Base-by-base conservation (phyloP, 164 flowering plant species). In the Liriodendron chinense region DNA sequence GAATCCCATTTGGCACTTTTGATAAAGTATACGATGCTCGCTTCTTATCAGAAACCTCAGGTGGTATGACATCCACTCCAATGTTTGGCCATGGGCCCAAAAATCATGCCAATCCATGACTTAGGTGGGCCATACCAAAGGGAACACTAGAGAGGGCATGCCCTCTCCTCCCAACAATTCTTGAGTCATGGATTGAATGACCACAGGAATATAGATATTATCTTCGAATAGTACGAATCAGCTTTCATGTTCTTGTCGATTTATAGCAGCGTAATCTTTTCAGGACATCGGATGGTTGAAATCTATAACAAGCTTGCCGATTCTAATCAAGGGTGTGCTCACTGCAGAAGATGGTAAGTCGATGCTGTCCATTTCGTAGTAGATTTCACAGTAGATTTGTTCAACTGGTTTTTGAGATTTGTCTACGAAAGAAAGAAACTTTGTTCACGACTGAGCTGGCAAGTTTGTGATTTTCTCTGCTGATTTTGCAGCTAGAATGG, bases 281-380 rank as follows among this genome's bases (percentile, higher is more conserved):
- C 89, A 94, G 97, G 98, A 92, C 70, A 83, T 94, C 72, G 87
- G 22, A 43, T 92, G 97, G 96, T 78, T 94, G 80, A 88, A 73
- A 78, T 92, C 96, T 48, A 86, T 94, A 66, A 90, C 98, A 73
- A 90, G 76, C 16, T 85, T 94, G 84, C 98, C 98, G 10, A 86
- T 94, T 80, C 83, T 92, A 50, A 79, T 94, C 80, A 94, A 94
- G 79, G 98, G 96, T 5, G 73, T 92, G 25, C 93, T 94, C 64
- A 91, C 97, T 48, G 73, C 78, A 28, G 98, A 94, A 82, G 96
- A 93, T 81, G 98, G 98, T 93, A 89, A 77, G 68, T 65, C 9
- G 2, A 4, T 73, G 18, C n/a, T 43, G 14, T 24, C 34, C 50
- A 68, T 1, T 43, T 53, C 1, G 18, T 10, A 12, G 18, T 53